Evolutionary conservation across 164 flowering plant species (phyloP), one percentile per base, ranked within the genome.

Genomic region (Magnolia kwangsiensis): DNA sequence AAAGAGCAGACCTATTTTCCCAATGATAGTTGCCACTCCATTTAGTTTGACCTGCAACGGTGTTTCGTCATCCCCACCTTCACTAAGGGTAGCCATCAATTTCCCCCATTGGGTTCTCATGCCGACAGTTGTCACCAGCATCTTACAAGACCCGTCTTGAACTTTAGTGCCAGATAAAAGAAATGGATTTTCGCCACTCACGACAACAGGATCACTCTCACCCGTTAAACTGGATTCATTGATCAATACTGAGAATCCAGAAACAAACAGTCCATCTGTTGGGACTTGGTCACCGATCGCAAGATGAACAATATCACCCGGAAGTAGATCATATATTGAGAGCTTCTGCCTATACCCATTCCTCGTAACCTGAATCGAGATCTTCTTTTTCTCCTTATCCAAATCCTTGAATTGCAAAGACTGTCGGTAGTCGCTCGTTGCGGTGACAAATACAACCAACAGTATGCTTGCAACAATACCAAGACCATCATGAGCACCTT

Each of bases 61-160:
- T 16, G 98, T 95, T 83, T 95, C 98, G 83, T 93, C 97, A 83
- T 93, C 97, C 72, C 98, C 98, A 69, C 97, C 99, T 84, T 95
- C 99, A 83, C 92, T 91, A 61, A 95, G 91, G 65, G 99, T 93
- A 65, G 98, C 99, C 94, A 95, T 88, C 83, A 96, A 81, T 80
- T 96, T 96, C 21, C 99, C 99, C 99, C 99, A 96, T 72, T 96
- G 99, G 69, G 99, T 96, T 81, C 96, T 92, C 99, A 96, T 96
- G 20, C 99, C 99, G 76, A 96, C 99, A 20, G 93, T 90, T 69
- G 99, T 92, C 74, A 96, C 90, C 76, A 96, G 85, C 99, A 93
- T 93, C 83, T 90, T 96, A 87, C 94, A 94, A 27, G 97, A 93
- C 14, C 99, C 98, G 85, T 94, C 93, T 82, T 91, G 97, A 68